Evolutionary conservation across 2,329 filamentous ascomycete species (phyloP), one percentile per base, ranked within the genome.

Genomic region (Colletotrichum ledebouriae): DNA sequence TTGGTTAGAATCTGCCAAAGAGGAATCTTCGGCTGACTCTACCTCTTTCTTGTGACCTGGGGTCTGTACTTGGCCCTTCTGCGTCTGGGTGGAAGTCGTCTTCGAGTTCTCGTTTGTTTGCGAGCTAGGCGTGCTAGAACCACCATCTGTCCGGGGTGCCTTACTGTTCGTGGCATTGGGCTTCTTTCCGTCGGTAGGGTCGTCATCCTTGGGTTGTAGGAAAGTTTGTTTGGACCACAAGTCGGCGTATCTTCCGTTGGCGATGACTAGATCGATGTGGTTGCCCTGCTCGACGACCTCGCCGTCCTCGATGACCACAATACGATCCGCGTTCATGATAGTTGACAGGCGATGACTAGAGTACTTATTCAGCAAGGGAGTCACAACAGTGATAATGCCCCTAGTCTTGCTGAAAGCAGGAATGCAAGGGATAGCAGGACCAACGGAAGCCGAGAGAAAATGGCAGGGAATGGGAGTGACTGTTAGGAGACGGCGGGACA

Each of bases 251-350:
- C 87, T 85, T 2, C 90, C 89, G 7, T 84, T 81, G n/a, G 82
- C 78, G 11, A 80, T 77, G 56, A 92, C 81, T 20, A 92, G 78
- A 22, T 87, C 83, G 6, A 86, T 82, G 67, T 92, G 90, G 44
- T 78, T 85, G 9, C 90, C 90, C 71, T 87, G 82, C 74, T 92
- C 89, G n/a, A 87, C 81, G 56, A 92, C 84, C 71, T 85, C 80
- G 11, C 90, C 90, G 59, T 88, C 82, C 49, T 86, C 83, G 50
- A 92, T 83, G 10, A 92, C 90, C 59, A 92, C 84, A 67, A 92
- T 91, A 25, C 84, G 82, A 72, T 92, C 89, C 2, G 90, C 89
- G 71, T 90, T 89, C 80, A 90, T 89, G 62, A 93, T 89, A 0
- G 91, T 93, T 0, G 90, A 92, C 25, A 93, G 80, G 10, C 90